A percentile compares a stretch with the other conserved stretches of the same genome.
Conservation (phyloP, 2,329 filamentous ascomycete species). For the Huntiella abstrusa region DNA sequence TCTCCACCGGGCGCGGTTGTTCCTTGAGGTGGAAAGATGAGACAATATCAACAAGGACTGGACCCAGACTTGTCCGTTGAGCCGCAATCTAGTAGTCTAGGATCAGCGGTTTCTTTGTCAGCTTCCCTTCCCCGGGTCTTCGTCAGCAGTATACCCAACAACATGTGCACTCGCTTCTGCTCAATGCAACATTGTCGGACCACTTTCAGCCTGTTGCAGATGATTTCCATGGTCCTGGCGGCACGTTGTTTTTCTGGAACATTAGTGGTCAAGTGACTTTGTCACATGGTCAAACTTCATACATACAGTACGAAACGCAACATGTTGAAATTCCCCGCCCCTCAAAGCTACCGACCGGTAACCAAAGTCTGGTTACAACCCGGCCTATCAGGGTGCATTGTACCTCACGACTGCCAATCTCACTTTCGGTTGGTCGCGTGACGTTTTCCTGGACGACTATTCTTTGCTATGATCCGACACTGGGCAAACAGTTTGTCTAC, state of each 20-base stretch:
- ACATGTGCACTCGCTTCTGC: neutral
- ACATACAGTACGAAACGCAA: neutral
- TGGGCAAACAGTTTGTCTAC: too few species aligned
- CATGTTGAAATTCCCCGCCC: neutral
- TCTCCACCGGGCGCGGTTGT: too few species aligned
- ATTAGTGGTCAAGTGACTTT: conserved; percentile 6
- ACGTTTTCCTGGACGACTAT: too few species aligned
- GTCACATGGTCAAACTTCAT: conserved; percentile 6
- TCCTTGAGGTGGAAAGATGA: too few species aligned
- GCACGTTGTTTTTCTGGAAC: neutral
- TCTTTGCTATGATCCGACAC: too few species aligned
- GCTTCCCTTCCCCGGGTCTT: neutral
- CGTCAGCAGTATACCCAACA: neutral
- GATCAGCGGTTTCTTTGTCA: too few species aligned
- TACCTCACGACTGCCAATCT: neutral
- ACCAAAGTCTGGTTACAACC: conserved; percentile 2
- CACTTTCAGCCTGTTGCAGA: too few species aligned
- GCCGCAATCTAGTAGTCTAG: conserved; percentile 1
- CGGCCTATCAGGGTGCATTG: neutral
- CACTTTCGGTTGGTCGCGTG: too few species aligned
- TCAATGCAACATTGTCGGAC: too few species aligned
- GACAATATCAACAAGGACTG: too few species aligned
- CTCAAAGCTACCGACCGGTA: neutral
- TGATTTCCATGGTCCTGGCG: neutral
- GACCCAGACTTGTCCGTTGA: conserved; percentile 2